Conservation (phyloP, 1,284 basidiomycete species). For the Ustanciosporium gigantosporum region DNA sequence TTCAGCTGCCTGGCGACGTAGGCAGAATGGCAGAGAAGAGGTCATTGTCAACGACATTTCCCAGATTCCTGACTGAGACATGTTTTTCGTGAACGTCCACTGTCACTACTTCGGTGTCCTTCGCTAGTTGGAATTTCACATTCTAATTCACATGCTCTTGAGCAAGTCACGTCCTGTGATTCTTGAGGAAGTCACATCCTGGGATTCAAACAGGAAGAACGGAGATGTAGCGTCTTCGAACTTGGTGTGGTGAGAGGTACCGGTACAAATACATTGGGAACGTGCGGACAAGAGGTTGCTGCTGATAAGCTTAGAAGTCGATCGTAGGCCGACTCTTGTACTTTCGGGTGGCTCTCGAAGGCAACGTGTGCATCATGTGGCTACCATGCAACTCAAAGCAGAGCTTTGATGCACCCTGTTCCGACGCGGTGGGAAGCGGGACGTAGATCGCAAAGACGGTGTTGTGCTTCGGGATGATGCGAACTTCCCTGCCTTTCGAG, state of each 20-base stretch:
- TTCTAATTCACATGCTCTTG: too few relatives aligned
- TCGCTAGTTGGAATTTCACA: too few relatives aligned
- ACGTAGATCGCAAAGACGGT: slow-evolving; percentile 29
- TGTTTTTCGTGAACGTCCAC: neutral
- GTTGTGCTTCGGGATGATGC: slow-evolving; percentile 40
- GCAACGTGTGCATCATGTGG: slow-evolving; percentile 43
- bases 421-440: slow-evolving; percentile 6
- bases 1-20: slow-evolving; percentile 10
- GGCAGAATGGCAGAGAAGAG: slow-evolving; percentile 22
- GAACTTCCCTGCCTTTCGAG: neutral
- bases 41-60: slow-evolving; percentile 19
- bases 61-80: slow-evolving; percentile 24
- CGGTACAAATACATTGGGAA: too few relatives aligned
- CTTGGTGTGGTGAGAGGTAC: too few relatives aligned
- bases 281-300: too few relatives aligned
- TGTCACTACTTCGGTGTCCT: too few relatives aligned
- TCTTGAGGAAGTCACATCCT: too few relatives aligned
- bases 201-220: too few relatives aligned
- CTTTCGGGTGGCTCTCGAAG: slow-evolving; percentile 34
- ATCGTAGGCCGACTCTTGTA: slow-evolving; percentile 38
- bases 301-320: too few relatives aligned
- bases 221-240: too few relatives aligned
- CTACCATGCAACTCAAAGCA: slow-evolving; percentile 39
- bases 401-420: slow-evolving; percentile 3
- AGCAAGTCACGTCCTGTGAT: too few relatives aligned